These are phyloP conservation scores for Cryptococcus hybrid DNA, from an alignment of 1,284 basidiomycete species.

Conservation along the genomic window DNA sequence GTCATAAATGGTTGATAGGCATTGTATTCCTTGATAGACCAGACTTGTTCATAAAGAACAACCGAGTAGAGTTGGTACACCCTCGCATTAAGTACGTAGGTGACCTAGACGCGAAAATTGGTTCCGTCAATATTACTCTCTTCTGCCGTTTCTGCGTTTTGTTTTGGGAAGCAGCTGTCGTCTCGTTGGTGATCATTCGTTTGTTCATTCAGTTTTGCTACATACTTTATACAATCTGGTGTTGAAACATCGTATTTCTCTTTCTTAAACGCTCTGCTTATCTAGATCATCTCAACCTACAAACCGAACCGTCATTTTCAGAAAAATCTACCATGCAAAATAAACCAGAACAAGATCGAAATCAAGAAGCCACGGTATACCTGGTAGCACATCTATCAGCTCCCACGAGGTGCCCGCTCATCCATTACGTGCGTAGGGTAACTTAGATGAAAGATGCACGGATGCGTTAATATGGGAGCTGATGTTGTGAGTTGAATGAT, in stretches of 20 bases:
- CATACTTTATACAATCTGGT: too few species aligned
- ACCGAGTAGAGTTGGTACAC: too few species aligned
- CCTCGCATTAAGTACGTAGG: too few species aligned
- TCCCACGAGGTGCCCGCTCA: too few species aligned
- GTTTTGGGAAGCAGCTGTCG: too few species aligned
- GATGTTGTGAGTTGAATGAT: slow-evolving; percentile 62
- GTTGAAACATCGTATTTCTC: not conserved
- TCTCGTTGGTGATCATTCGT: not conserved
- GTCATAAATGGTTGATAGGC: too few species aligned
- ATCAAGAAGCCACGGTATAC: slow-evolving; percentile 94
- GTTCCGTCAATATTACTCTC: too few species aligned
- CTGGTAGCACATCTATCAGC: slow-evolving; percentile 58
- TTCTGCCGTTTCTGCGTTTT: too few species aligned
- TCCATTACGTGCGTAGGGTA: slow-evolving; percentile 62
- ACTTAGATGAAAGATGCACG: slow-evolving; percentile 90
- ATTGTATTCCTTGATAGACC: too few species aligned
- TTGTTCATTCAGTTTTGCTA: not conserved
- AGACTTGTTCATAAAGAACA: too few species aligned
- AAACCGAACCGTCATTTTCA: not conserved
- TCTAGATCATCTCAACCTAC: too few species aligned
- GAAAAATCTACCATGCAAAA: slow-evolving; percentile 27
- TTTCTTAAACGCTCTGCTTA: not conserved
- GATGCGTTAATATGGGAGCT: slow-evolving; percentile 97
- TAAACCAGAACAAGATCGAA: slow-evolving; percentile 75
- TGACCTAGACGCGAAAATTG: too few species aligned